A percentile compares a stretch with the other conserved stretches of the same genome.
Evolutionary conservation across 805 yeast genomes (phyloP).

Genomic region (Metschnikowia aberdeeniae): DNA sequence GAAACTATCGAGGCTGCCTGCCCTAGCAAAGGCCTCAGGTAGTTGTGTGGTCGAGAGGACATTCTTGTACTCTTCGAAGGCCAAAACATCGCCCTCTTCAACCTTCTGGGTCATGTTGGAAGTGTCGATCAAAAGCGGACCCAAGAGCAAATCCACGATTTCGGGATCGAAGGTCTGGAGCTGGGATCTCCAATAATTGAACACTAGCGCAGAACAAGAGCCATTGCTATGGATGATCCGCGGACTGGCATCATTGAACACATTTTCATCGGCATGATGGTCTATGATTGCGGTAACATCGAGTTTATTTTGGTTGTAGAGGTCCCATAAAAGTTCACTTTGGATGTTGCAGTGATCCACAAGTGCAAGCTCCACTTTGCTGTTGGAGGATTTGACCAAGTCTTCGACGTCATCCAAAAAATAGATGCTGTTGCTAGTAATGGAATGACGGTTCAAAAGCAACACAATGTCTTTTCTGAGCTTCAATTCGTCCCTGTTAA

Average conservation of each 20-base stretch:
- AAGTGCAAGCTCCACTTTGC: constrained; percentile 24
- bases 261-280: constrained; percentile 76
- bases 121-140: constrained; percentile 78
- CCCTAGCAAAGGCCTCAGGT: constrained; percentile 13
- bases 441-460: constrained; percentile 45
- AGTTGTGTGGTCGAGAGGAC: constrained; percentile 10
- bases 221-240: constrained; percentile 62
- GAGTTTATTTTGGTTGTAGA: constrained; percentile 21
- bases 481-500: constrained; percentile 59
- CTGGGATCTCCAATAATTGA: constrained; percentile 51
- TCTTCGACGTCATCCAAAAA: constrained; percentile 67
- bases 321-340: constrained; percentile 37
- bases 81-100: constrained; percentile 52
- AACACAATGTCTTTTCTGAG: constrained; percentile 68
- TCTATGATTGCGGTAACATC: constrained; percentile 66
- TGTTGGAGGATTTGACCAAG: constrained; percentile 29
- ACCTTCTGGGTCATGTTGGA: constrained; percentile 60
- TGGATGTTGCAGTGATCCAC: constrained; percentile 82
- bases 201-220: constrained; percentile 75
- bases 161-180: constrained; percentile 22
- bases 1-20: constrained; percentile 3
- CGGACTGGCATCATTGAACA: constrained; percentile 50
- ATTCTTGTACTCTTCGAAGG: constrained; percentile 35
- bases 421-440: constrained; percentile 48
- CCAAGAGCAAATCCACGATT: constrained; percentile 46